These are phyloP conservation scores for Phytopythium cucurbitacearum DNA, from an alignment of 352 stramenopile species.

Conservation along the genomic window DNA sequence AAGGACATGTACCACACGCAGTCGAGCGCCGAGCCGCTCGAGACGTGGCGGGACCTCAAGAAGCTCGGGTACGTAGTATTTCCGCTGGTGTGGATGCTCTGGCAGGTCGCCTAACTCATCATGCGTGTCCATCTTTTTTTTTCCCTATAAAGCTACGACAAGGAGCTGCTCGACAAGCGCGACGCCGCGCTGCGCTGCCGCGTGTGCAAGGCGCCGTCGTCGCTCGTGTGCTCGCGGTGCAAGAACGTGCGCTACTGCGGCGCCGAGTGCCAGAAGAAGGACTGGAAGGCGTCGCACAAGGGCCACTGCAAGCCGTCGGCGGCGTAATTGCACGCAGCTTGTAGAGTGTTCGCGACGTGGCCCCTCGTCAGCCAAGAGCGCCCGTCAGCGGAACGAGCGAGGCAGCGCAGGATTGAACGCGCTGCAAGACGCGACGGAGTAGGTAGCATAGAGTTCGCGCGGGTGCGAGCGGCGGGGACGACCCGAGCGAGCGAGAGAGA, in stretches of 20 bases:
- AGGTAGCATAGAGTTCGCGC: constrained; percentile 7
- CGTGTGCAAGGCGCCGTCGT: constrained; percentile 76
- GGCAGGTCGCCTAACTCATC: too few relatives aligned
- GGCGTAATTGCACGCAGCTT: constrained; percentile 14
- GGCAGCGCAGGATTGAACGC: constrained; percentile 2
- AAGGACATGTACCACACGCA: constrained; percentile 92
- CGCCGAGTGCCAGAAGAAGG: constrained; percentile 85
- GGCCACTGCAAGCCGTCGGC: constrained; percentile 70
- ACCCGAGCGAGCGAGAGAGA: too few relatives aligned
- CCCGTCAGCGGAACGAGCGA: neutral
- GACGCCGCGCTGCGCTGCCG: constrained; percentile 70
- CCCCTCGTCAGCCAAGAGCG: neutral
- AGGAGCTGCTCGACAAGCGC: constrained; percentile 71
- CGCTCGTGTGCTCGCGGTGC: constrained; percentile 83
- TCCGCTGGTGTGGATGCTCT: neutral
- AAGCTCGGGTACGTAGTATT: constrained; percentile 70
- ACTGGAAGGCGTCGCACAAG: constrained; percentile 87
- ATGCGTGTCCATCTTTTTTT: constrained; percentile 1
- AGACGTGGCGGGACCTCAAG: constrained; percentile 89
- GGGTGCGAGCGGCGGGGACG: neutral
- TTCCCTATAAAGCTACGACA: constrained; percentile 38
- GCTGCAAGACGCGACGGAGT: neutral
- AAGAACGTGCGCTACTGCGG: constrained; percentile 85
- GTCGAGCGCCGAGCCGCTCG: constrained; percentile 83
- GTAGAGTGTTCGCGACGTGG: neutral